A percentile compares a stretch with the other conserved stretches of the same genome.
phyloP scores from a whole-genome alignment of 192 early-diverging fungal species.

The Coemansia sp. region DNA sequence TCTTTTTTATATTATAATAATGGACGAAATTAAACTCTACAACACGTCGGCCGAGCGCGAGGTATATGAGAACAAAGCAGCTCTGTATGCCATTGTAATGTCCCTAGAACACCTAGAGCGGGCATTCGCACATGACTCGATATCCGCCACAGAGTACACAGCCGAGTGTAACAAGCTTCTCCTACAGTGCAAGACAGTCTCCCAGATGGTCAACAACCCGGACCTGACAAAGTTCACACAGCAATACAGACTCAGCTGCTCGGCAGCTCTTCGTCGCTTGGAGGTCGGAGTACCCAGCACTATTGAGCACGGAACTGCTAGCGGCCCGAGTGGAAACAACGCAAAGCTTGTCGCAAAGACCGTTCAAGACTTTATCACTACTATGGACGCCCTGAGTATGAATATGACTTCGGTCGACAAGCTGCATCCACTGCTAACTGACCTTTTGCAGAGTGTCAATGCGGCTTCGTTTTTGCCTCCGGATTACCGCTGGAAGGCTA shows the following conservation, averaged over 20 bases:
- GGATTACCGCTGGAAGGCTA: constrained; percentile 83
- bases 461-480: constrained; percentile 74
- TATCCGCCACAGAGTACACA: constrained; percentile 88
- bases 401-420: constrained; percentile 87
- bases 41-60: constrained; percentile 85
- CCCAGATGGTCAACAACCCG: constrained; percentile 37
- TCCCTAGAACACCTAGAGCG: constrained; percentile 91
- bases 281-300: constrained; percentile 97
- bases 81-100: constrained; percentile 91
- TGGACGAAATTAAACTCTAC: constrained; percentile 80
- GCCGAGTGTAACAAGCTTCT: constrained; percentile 88
- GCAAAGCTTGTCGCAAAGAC: constrained; percentile 87
- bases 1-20: not conserved
- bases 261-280: constrained; percentile 84
- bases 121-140: constrained; percentile 88
- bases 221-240: constrained; percentile 62
- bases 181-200: constrained; percentile 86
- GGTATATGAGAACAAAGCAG: constrained; percentile 89
- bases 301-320: constrained; percentile 76
- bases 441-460: constrained; percentile 88
- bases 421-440: constrained; percentile 85
- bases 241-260: constrained; percentile 70
- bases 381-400: constrained; percentile 87
- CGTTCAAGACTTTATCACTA: constrained; percentile 83
- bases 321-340: constrained; percentile 57